Evolutionary conservation across 140 eudicot species (phyloP).

Genomic region (Artemisia princeps): DNA sequence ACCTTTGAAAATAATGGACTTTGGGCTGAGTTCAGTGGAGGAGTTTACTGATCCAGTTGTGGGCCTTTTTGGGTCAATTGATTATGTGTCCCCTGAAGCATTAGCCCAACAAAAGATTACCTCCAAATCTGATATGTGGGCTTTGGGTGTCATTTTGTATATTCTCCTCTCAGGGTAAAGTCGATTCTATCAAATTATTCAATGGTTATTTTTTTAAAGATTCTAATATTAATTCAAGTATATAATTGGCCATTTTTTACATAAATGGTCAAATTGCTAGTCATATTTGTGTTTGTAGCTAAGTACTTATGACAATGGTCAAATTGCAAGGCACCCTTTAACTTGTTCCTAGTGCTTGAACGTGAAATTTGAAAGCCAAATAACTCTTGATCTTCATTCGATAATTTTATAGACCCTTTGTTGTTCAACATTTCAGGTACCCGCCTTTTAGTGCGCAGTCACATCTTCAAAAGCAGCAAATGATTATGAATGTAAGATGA

Average conservation of each 20-base stretch:
- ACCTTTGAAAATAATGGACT: conserved; percentile 76
- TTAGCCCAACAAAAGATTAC: conserved; percentile 50
- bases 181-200: background rate
- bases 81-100: conserved; percentile 84
- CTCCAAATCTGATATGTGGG: conserved; percentile 72
- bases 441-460: conserved; percentile 83
- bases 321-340: too few species aligned
- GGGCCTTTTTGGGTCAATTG: conserved; percentile 79
- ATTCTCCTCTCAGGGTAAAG: conserved; percentile 74
- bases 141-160: conserved; percentile 76
- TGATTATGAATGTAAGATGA: conserved; percentile 54
- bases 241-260: too few species aligned
- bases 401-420: conserved; percentile 15
- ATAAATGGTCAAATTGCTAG: too few species aligned
- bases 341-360: background rate
- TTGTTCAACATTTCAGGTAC: conserved; percentile 32
- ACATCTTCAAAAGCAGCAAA: conserved; percentile 72
- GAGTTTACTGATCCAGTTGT: conserved; percentile 82
- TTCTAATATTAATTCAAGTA: too few species aligned
- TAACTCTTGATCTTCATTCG: background rate
- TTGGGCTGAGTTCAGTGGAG: conserved; percentile 77
- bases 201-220: too few species aligned
- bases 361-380: background rate
- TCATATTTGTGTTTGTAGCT: too few species aligned
- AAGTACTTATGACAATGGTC: too few species aligned